A percentile compares a stretch with the other conserved stretches of the same genome.
Evolutionary conservation across 1,284 basidiomycete genomes (phyloP).

Genomic region (Anthracocystis panici-leucophaei): DNA sequence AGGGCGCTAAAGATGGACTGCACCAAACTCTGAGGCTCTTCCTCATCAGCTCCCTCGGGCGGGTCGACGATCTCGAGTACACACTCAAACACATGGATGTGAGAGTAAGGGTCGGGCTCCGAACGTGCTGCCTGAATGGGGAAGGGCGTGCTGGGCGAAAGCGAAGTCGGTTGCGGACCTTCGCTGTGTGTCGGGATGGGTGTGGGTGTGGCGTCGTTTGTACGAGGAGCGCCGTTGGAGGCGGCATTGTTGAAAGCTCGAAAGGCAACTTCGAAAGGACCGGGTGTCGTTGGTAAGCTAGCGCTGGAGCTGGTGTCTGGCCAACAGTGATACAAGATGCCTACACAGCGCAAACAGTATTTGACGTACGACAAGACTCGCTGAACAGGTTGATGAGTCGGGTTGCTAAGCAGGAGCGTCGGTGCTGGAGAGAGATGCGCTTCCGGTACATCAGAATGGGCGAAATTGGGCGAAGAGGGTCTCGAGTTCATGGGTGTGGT

Average conservation of each 20-base stretch:
- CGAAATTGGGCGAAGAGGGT: slow-evolving; percentile 25
- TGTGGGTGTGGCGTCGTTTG: slow-evolving; percentile 9
- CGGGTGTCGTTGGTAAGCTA: slow-evolving; percentile 36
- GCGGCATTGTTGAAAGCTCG: slow-evolving; percentile 32
- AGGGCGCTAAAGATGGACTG: slow-evolving; percentile 64
- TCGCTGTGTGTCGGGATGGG: slow-evolving; percentile 17
- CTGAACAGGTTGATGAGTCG: slow-evolving; percentile 55
- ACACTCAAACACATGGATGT: slow-evolving; percentile 66
- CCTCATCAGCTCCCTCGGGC: slow-evolving; percentile 18
- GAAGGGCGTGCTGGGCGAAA: slow-evolving; percentile 56
- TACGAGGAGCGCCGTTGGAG: slow-evolving; percentile 7
- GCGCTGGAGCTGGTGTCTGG: slow-evolving; percentile 53
- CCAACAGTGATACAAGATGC: slow-evolving; percentile 73
- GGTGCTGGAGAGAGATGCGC: slow-evolving; percentile 42
- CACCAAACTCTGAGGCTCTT: slow-evolving; percentile 49
- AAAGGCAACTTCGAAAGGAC: slow-evolving; percentile 43
- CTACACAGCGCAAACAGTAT: slow-evolving; percentile 73
- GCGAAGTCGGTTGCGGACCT: slow-evolving; percentile 8
- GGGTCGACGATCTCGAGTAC: slow-evolving; percentile 61
- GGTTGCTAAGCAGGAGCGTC: slow-evolving; percentile 58
- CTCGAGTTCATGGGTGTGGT: slow-evolving; percentile 41
- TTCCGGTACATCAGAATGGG: slow-evolving; percentile 11
- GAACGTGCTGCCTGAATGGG: slow-evolving; percentile 39
- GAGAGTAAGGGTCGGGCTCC: slow-evolving; percentile 53
- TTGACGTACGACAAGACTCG: slow-evolving; percentile 64